Evolutionary conservation across 1,284 basidiomycete genomes (phyloP), one percentile per base, ranked within the genome.

Genomic region (Microbotryum scabiosae): DNA sequence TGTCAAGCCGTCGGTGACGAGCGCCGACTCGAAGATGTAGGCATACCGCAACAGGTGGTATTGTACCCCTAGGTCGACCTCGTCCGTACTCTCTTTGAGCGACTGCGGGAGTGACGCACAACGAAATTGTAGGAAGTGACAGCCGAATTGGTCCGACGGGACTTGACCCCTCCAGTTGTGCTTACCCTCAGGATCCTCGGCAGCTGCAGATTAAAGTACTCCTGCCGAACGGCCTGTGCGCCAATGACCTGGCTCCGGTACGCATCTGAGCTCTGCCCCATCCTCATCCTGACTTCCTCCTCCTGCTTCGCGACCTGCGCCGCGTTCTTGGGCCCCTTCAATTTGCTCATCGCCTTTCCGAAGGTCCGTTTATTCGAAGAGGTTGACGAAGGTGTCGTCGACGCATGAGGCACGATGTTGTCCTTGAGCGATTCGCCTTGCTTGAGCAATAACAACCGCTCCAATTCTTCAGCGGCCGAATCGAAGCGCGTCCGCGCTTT

Each of bases 161-260:
- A 32, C 50, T 16, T 49, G 12, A 12, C 26, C 47, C 12, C 47
- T 49, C 47, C n/a, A 52, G 8, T 16, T 6, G 51, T 51, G 80
- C 86, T 73, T 74, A 93, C 91, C 54, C 96, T 82, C 51, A 98
- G 76, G 65, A 97, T 88, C 69, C 91, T 86, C 50, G 96, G 94
- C 51, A 97, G 78, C 73, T 97, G 94, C 72, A 94, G 87, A 75
- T 96, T 94, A 77, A 97, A 98, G 75, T 94, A 97, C 74, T 98
- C 94, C 75, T 97, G 92, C 56, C 93, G 82, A 76, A 91, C 83
- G 3, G 84, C 79, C 75, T 97, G 93, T 12, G 88, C 89, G 68
- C 92, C 90, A 28, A 84, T 82, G n/a, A 97, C 86, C 14, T 91
- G 85, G 76, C 92, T 91, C 61, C 90, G 81, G 74, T 93, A 97